Evolutionary conservation across 352 stramenopile genomes (phyloP), one percentile per base, ranked within the genome.

Genomic region (Phytopythium chamaehyphon): DNA sequence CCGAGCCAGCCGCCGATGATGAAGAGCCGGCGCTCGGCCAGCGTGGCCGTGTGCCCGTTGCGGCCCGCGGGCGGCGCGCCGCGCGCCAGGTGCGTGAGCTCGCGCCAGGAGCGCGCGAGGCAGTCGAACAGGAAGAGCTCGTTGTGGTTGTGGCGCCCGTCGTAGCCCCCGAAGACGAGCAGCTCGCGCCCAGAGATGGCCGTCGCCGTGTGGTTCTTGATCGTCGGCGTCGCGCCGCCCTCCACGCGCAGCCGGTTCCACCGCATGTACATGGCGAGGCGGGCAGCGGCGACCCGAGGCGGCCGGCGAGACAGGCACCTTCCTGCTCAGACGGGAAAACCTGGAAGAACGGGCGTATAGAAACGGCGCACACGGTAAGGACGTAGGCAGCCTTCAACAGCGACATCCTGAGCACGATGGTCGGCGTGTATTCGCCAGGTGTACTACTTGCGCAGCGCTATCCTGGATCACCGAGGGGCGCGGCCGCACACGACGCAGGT

Each of bases 1-100:
- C 95, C 95, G 14, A 98, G 76, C 95, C 95, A 98, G 5, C 95
- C 95, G 35, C 95, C 95, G 57, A 98, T 90, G 43, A 98, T 86
- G 50, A 97, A 96, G 36, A 98, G 86, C 57, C 87, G 76, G 12
- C 78, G 67, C 14, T 92, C 83, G 0, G 90, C 93, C 4, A 98
- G 73, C 24, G 95, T 98, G 4, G 95, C 93, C 1, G 92, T 98
- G 76, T 98, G 95, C 24, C 95, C 95, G 61, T 98, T 98, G 48
- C 95, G 79, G 0, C 93, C 93, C 0, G 88, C 86, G 0, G 92
- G 92, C 16, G 75, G 49, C 15, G 50, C 57, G 22, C 80, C 80
- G 18, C 62, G 66, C 23, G 78, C 71, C 53, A 75, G 58, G 43
- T 64, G 51, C 22, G 64, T 60, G 11, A 83, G 56, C 51, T 77